Base-by-base conservation (phyloP, 225 moss, liverwort and hornwort species). In the Straminergon stramineum region DNA sequence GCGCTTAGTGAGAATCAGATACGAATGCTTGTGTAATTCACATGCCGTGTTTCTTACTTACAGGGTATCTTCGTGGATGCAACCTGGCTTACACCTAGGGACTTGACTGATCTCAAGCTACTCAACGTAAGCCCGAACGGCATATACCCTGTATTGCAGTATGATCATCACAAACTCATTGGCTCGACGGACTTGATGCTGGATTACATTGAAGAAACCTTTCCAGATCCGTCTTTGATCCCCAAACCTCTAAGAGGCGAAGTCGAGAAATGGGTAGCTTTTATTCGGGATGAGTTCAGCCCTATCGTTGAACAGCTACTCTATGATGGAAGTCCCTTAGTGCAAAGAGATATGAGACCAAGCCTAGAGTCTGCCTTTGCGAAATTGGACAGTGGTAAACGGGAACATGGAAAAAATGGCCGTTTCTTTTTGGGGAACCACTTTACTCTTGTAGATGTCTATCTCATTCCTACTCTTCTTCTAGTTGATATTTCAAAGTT, bases 371-470 rank as follows among this genome's bases (percentile, higher is more conserved):
- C 94, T 45, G 96, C 96, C 56, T 94, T 97, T 77, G 88, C 90
- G 9, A 95, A 93, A 86, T 90, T 96, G 67, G 94, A 96, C 86
- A 90, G 48, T 58, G 97, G 94, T 82, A 89, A 90, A 87, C 88
- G 85, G 89, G 90, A 90, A 56, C 85, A 92, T 83, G 92, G 86
- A 83, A 92, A 88, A 70, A 65, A 86, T 58, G 97, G 97, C 34
- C 94, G 94, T 19, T 98, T 95, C 92, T 98, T 96, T 85, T 94
- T 96, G 76, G 97, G 96, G 12, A 87, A 88, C 81, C 94, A 95
- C 86, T 98, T 96, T 64, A 96, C 96, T 64, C 94, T 98, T 82
- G 95, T 95, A 31, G 97, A 98, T 88, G 95, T 98, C 79, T 91
- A 96, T 84, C 91, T 96, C 84, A 96, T 98, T 82, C 97, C 97